These are phyloP conservation scores for Jackrogersella multiformis DNA, from an alignment of 495 filamentous ascomycete genomes.

Conservation along the genomic window DNA sequence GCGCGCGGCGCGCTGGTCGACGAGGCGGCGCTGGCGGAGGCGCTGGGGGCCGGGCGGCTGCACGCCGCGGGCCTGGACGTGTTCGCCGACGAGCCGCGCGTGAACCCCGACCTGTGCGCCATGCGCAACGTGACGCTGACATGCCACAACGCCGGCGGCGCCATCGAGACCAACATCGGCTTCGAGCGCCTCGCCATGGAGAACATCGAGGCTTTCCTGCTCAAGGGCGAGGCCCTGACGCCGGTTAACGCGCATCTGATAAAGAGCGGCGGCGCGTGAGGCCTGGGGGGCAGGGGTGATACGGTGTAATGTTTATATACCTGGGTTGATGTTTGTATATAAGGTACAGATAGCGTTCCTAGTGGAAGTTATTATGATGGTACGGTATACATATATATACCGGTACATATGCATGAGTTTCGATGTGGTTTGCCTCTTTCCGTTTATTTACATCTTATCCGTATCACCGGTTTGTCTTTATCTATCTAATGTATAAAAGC, in stretches of 20 bases:
- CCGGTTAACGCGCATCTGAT: slow-evolving; percentile 4
- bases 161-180: not conserved
- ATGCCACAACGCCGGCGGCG: not conserved
- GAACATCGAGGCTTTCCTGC: slow-evolving; percentile 5
- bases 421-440: no score
- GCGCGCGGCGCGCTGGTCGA: not conserved
- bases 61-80: slow-evolving; percentile 1
- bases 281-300: no score
- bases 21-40: not conserved
- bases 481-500: no score
- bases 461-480: no score
- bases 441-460: no score
- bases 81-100: not conserved
- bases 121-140: not conserved
- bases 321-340: no score
- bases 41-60: not conserved
- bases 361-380: no score
- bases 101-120: not conserved
- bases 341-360: no score
- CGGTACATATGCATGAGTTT: no score
- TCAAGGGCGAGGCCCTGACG: not conserved
- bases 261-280: not conserved
- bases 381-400: no score
- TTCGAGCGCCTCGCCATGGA: not conserved
- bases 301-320: no score